Evolutionary conservation across 345 rosid species (phyloP).

Genomic region (Laguncularia racemosa): DNA sequence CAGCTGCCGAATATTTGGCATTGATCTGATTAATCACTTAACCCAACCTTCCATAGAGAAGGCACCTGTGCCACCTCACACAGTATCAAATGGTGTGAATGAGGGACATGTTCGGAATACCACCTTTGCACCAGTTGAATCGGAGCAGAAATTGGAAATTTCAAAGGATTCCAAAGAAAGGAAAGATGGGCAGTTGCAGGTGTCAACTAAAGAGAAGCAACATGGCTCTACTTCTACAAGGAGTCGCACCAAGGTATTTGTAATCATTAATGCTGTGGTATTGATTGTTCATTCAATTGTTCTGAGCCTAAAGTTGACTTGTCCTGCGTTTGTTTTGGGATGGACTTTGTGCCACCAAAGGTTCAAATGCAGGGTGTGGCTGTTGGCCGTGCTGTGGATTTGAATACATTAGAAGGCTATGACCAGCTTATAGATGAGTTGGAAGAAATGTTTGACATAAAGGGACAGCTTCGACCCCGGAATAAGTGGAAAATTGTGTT

Average conservation of each 20-base stretch:
- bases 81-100: slow-evolving; percentile 19
- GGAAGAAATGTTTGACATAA: slow-evolving; percentile 73
- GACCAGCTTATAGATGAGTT: slow-evolving; percentile 60
- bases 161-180: slow-evolving; percentile 43
- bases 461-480: slow-evolving; percentile 51
- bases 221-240: slow-evolving; percentile 38
- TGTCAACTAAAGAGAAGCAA: slow-evolving; percentile 59
- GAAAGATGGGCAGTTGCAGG: slow-evolving; percentile 39
- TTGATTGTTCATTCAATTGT: too few species aligned
- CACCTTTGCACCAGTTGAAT: slow-evolving; percentile 22
- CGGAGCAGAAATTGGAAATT: slow-evolving; percentile 48
- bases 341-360: slow-evolving; percentile 25
- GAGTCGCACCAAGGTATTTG: slow-evolving; percentile 59
- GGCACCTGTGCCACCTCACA: slow-evolving; percentile 22
- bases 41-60: slow-evolving; percentile 25
- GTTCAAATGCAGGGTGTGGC: slow-evolving; percentile 91
- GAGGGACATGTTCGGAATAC: slow-evolving; percentile 24
- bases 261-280: too few species aligned
- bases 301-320: not conserved
- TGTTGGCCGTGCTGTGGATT: slow-evolving; percentile 90
- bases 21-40: slow-evolving; percentile 49
- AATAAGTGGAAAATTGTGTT: slow-evolving; percentile 82
- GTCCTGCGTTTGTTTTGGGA: slow-evolving; percentile 2
- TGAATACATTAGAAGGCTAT: slow-evolving; percentile 54
- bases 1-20: slow-evolving; percentile 65